Base-by-base conservation (phyloP, 106 monocot species). In the Dioscorea dumetorum region DNA sequence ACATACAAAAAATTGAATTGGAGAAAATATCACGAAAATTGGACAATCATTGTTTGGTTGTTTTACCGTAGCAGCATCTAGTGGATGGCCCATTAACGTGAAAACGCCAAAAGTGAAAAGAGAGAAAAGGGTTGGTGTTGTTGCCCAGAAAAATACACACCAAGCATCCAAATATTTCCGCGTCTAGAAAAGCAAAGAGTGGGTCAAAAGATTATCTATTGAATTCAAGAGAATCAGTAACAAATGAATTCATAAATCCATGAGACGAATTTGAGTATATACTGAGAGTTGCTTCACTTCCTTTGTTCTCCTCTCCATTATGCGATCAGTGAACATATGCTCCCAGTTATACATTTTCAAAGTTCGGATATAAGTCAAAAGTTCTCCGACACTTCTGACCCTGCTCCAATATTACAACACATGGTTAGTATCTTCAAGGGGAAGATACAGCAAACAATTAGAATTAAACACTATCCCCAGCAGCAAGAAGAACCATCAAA, bases 61-160 rank as follows among this genome's bases (percentile, higher is more conserved):
- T 41, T 12, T 81, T 92, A 99, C 97, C 73, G 82, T 87, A 79
- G 84, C 91, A 81, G 97, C 97, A 81, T 80, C 78, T 41, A 99
- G 76, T 31, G 89, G 64, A 79, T 99, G 82, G 48, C 92, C 97
- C 82, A 81, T 87, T 74, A 91, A 73, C 61, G 87, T 57, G 70
- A 87, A 92, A n/a, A 90, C 62, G 34, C 88, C 85, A 87, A 99
- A 99, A 60, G 97, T 99, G 64, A 77, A 87, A 18, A 99, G 74
- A 67, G 92, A 92, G 67, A 99, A 99, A n/a, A 99, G 79, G 19
- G 87, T 90, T 24, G 97, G 97, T 56, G 97, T 99, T 28, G 92
- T 99, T 64, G 97, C 97, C 97, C 97, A 99, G 66, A 99, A 99
- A 68, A 93, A 99, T 33, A 99, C 97, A 79, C 97, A 99, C 92